phyloP scores from a whole-genome alignment of 345 rosid genomes.

The Ceriops decandra region DNA sequence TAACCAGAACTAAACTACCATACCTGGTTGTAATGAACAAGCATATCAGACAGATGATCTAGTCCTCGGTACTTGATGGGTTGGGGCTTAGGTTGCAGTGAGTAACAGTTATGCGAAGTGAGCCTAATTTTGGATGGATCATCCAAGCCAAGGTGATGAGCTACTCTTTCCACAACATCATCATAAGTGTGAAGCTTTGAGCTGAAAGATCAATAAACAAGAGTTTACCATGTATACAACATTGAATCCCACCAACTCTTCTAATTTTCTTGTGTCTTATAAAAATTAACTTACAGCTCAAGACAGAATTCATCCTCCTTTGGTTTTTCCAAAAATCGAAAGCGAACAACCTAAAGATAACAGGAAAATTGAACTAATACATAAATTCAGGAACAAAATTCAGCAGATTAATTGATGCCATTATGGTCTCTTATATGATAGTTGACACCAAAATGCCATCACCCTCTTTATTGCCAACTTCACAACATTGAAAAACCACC shows the following conservation, averaged over 20 bases:
- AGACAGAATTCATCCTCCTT: slow-evolving; percentile 76
- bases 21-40: slow-evolving; percentile 92
- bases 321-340: slow-evolving; percentile 71
- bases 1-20: neutral
- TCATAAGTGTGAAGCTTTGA: slow-evolving; percentile 91
- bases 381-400: neutral
- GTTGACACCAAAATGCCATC: too few relatives aligned
- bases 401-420: neutral
- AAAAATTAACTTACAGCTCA: slow-evolving; percentile 18
- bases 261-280: neutral
- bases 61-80: slow-evolving; percentile 88
- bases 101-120: slow-evolving; percentile 96
- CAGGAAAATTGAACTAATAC: neutral
- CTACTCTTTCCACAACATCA: slow-evolving; percentile 88
- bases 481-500: too few relatives aligned
- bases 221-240: neutral
- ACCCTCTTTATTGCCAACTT: too few relatives aligned
- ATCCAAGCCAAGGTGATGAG: slow-evolving; percentile 72
- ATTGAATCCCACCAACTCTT: neutral
- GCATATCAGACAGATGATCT: slow-evolving; percentile 85
- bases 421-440: too few relatives aligned
- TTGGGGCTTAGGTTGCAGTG: slow-evolving; percentile 98
- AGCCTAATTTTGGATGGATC: slow-evolving; percentile 93
- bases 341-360: slow-evolving; percentile 44
- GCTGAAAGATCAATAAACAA: slow-evolving; percentile 34